A percentile compares a stretch with the other conserved stretches of the same genome.
Evolutionary conservation across 2,329 filamentous ascomycete genomes (phyloP).

Genomic region (Sporothrix schenckii): DNA sequence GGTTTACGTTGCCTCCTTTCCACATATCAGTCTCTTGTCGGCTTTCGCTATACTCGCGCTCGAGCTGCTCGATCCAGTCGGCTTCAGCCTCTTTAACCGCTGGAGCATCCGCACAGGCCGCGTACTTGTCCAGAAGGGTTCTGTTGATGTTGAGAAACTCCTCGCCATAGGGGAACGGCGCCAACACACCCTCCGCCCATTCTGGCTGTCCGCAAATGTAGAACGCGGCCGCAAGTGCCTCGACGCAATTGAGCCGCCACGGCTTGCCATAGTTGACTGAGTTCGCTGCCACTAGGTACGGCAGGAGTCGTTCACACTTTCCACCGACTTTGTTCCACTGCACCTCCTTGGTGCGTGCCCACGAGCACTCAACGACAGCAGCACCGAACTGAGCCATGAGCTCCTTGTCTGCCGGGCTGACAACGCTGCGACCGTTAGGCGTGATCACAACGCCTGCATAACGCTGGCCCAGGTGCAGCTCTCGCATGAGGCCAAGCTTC

Average conservation of each 20-base stretch:
- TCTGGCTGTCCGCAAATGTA: slow-evolving; percentile 88
- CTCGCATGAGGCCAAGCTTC: slow-evolving; percentile 88
- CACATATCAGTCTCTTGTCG: slow-evolving; percentile 75
- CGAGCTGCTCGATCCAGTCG: slow-evolving; percentile 85
- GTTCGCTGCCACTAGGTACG: slow-evolving; percentile 95
- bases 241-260: slow-evolving; percentile 92
- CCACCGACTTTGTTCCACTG: slow-evolving; percentile 91
- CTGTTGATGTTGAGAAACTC: slow-evolving; percentile 91
- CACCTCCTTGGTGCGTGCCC: slow-evolving; percentile 89
- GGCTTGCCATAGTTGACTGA: slow-evolving; percentile 96
- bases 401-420: slow-evolving; percentile 80
- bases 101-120: slow-evolving; percentile 77
- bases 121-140: slow-evolving; percentile 79
- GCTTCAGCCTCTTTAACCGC: slow-evolving; percentile 82
- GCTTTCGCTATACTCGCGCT: slow-evolving; percentile 84
- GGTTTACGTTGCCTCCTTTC: slow-evolving; percentile 88
- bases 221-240: slow-evolving; percentile 90
- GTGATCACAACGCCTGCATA: slow-evolving; percentile 91
- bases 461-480: slow-evolving; percentile 87
- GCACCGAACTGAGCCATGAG: slow-evolving; percentile 86
- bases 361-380: slow-evolving; percentile 95
- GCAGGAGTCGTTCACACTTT: slow-evolving; percentile 85
- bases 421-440: slow-evolving; percentile 83
- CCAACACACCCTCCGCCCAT: slow-evolving; percentile 83
- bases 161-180: slow-evolving; percentile 83